These are phyloP conservation scores for Mentha longifolia DNA, from an alignment of 257 asterid genomes.

Conservation along the genomic window DNA sequence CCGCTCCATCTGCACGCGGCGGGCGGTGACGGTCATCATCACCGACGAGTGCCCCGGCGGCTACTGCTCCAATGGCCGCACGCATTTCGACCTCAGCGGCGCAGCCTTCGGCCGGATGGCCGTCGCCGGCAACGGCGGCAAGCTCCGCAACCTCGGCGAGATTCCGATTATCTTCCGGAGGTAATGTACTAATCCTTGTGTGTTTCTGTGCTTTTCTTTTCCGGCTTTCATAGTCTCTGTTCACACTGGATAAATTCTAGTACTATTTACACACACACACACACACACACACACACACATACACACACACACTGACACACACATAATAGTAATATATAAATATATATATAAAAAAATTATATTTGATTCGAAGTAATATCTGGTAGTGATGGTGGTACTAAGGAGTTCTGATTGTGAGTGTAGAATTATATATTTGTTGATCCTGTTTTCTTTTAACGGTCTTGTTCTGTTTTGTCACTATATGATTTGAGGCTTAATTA, in stretches of 20 bases:
- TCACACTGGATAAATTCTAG: background rate
- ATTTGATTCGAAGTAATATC: too few relatives aligned
- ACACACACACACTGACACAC: too few relatives aligned
- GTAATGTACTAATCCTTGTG: conserved; percentile 36
- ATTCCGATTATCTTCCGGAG: conserved; percentile 77
- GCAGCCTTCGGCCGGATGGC: conserved; percentile 98
- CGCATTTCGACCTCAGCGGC: conserved; percentile 93
- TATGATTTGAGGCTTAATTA: conserved; percentile 27
- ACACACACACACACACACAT: too few relatives aligned
- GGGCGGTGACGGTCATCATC: conserved; percentile 90
- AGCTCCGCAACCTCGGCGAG: conserved; percentile 87
- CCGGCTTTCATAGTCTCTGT: background rate
- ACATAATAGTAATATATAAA: too few relatives aligned
- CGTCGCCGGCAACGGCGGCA: conserved; percentile 64
- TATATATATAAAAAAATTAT: too few relatives aligned
- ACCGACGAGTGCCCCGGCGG: conserved; percentile 98
- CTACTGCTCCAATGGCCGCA: conserved; percentile 61
- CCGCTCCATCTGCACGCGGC: conserved; percentile 78
- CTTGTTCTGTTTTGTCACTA: conserved; percentile 54
- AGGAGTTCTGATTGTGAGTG: too few relatives aligned
- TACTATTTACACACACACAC: too few relatives aligned
- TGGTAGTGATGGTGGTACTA: too few relatives aligned
- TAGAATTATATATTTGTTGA: background rate
- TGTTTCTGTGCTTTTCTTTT: background rate
- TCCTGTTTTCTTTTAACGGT: conserved; percentile 46